Evolutionary conservation across 441 rosid genomes (phyloP).

Genomic region (Arabidopsis lyrata): DNA sequence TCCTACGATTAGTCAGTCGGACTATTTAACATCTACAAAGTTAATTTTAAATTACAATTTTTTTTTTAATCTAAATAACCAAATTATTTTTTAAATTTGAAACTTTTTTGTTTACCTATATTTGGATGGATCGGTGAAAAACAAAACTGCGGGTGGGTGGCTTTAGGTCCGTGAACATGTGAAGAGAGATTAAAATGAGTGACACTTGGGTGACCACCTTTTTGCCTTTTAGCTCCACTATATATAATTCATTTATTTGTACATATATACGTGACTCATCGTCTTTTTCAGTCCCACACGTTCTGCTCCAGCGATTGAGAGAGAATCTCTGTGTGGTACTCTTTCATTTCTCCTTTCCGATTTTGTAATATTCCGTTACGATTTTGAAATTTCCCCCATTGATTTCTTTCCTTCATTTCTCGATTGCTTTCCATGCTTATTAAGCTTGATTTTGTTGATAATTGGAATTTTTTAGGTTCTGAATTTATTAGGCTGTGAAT

Average conservation of each 20-base stretch:
- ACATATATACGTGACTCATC: conserved; percentile 8
- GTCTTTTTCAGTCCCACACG: conserved; percentile 19
- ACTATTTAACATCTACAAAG: not conserved
- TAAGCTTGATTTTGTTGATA: too few species aligned
- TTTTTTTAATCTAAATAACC: not conserved
- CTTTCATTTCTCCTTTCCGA: not conserved
- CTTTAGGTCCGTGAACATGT: conserved; percentile 34
- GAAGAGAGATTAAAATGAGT: conserved; percentile 4
- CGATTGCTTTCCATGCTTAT: not conserved
- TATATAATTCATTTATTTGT: not conserved
- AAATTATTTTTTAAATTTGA: not conserved
- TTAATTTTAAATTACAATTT: not conserved
- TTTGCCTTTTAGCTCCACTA: not conserved
- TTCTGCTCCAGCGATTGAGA: conserved; percentile 8
- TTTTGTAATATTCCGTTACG: conserved; percentile 1
- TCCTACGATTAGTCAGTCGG: not conserved
- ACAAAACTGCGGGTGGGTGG: not conserved
- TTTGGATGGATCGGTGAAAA: not conserved
- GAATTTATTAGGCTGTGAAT: not conserved
- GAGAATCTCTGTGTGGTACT: conserved; percentile 39
- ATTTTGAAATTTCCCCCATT: not conserved
- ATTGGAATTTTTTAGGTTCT: too few species aligned
- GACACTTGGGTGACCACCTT: conserved; percentile 34
- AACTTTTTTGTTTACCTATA: not conserved
- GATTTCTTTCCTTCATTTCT: not conserved